phyloP scores from a whole-genome alignment of 2,329 filamentous ascomycete genomes.

The Fusarium compactum region DNA sequence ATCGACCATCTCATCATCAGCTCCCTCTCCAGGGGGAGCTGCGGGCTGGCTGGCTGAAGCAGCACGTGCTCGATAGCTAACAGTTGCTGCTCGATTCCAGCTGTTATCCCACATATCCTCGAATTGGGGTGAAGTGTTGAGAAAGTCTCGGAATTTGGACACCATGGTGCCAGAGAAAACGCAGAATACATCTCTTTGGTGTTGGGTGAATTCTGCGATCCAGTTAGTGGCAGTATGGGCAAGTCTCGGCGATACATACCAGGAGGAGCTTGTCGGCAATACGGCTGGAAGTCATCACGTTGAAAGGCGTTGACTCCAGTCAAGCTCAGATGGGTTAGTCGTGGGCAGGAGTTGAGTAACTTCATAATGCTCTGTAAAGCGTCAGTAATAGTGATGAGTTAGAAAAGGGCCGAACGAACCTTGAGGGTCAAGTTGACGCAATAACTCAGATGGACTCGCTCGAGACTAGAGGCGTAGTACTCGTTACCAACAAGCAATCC shows the following conservation, averaged over 20 bases:
- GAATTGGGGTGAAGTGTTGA: conserved; percentile 71
- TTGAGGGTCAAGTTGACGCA: conserved; percentile 86
- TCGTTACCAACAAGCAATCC: conserved; percentile 63
- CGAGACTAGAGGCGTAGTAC: conserved; percentile 75
- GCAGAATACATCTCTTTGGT: conserved; percentile 95
- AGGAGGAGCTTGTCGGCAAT: conserved; percentile 85
- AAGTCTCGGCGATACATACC: conserved; percentile 60
- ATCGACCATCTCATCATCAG: conserved; percentile 59
- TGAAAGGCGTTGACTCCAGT: conserved; percentile 95
- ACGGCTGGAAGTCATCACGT: conserved; percentile 83
- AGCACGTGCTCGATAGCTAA: conserved; percentile 16
- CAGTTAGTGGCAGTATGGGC: conserved; percentile 42
- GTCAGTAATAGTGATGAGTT: conserved; percentile 28
- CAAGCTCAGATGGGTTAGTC: conserved; percentile 92
- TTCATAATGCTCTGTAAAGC: conserved; percentile 81
- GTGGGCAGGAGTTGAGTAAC: conserved; percentile 89
- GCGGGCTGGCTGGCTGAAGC: conserved; percentile 15
- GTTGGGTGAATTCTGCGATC: conserved; percentile 85
- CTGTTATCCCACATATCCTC: conserved; percentile 56
- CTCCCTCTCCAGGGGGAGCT: conserved; percentile 47
- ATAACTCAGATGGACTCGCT: conserved; percentile 96
- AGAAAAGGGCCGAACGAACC: conserved; percentile 63
- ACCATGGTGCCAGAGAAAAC: conserved; percentile 95
- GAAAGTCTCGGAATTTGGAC: conserved; percentile 77
- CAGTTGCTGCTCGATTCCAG: conserved; percentile 23